phyloP scores from a whole-genome alignment of 352 stramenopile species.

The Achlya hypogyna region DNA sequence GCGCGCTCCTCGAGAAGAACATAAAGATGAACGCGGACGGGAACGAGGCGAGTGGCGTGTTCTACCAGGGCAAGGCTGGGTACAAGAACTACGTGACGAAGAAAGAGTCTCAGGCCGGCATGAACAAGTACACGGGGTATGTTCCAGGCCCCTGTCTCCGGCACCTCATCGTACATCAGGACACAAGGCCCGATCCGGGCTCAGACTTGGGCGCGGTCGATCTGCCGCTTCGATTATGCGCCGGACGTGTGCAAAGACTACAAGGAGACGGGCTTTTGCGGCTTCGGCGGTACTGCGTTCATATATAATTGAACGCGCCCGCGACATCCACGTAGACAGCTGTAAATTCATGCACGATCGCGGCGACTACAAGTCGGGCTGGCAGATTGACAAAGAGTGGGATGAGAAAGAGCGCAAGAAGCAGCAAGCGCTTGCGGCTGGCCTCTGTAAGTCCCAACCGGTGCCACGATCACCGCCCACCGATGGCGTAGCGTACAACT shows the following conservation, averaged over 20 bases:
- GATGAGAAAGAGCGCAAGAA: constrained; percentile 88
- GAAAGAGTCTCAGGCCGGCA: constrained; percentile 77
- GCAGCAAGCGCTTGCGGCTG: constrained; percentile 57
- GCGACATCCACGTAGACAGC: constrained; percentile 29
- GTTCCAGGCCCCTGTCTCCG: constrained; percentile 14
- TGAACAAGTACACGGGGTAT: constrained; percentile 85
- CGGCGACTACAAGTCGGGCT: constrained; percentile 96
- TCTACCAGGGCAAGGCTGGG: constrained; percentile 71
- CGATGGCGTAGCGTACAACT: constrained; percentile 33
- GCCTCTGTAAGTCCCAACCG: constrained; percentile 18
- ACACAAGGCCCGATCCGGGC: constrained; percentile 90
- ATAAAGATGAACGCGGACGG: constrained; percentile 63
- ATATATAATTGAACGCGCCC: not conserved
- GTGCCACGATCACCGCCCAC: not conserved
- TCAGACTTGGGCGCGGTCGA: constrained; percentile 90
- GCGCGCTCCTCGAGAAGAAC: constrained; percentile 66
- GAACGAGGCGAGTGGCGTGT: constrained; percentile 61
- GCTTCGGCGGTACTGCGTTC: constrained; percentile 86
- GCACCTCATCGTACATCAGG: not conserved
- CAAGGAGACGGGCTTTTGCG: constrained; percentile 99
- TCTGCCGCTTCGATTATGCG: constrained; percentile 95
- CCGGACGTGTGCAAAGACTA: constrained; percentile 99
- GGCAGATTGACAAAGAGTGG: constrained; percentile 95
- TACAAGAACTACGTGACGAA: constrained; percentile 87
- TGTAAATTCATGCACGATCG: constrained; percentile 99